phyloP scores from a whole-genome alignment of 805 yeast genomes.

The Metschnikowia vanudenii region DNA sequence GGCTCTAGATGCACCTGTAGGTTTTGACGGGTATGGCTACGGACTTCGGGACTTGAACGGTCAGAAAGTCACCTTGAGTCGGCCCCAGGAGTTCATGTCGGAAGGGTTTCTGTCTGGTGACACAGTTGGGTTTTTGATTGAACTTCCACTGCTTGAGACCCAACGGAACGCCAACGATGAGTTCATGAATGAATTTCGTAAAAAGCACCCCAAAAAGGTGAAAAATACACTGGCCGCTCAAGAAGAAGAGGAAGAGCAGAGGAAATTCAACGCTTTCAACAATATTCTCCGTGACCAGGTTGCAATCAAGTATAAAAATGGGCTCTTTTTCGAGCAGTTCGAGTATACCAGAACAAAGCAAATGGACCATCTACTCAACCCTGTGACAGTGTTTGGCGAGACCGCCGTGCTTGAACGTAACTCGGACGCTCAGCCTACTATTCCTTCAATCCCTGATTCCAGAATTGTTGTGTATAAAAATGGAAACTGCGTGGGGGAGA shows the following conservation, averaged over 20 bases:
- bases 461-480: conserved; percentile 70
- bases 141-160: conserved; percentile 54
- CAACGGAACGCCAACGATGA: conserved; percentile 44
- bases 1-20: conserved; percentile 90
- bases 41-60: conserved; percentile 81
- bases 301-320: conserved; percentile 78
- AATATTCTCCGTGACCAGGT: conserved; percentile 77
- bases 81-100: conserved; percentile 56
- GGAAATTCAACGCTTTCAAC: conserved; percentile 10
- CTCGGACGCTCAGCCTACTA: conserved; percentile 27
- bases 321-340: conserved; percentile 77
- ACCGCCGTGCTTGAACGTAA: conserved; percentile 55
- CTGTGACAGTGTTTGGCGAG: conserved; percentile 70
- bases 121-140: conserved; percentile 72
- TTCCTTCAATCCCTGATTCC: conserved; percentile 55
- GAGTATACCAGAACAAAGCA: conserved; percentile 70
- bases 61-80: conserved; percentile 70
- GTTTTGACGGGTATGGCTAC: conserved; percentile 91
- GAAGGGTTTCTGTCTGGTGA: conserved; percentile 73
- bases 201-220: conserved; percentile 16
- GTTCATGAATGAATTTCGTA: conserved; percentile 18
- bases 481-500: conserved; percentile 64
- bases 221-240: conserved; percentile 14
- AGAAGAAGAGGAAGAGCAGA: conserved; percentile 19
- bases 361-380: conserved; percentile 73